Evolutionary conservation across 352 stramenopile genomes (phyloP).

Genomic region (Globisporangium carolinianum): DNA sequence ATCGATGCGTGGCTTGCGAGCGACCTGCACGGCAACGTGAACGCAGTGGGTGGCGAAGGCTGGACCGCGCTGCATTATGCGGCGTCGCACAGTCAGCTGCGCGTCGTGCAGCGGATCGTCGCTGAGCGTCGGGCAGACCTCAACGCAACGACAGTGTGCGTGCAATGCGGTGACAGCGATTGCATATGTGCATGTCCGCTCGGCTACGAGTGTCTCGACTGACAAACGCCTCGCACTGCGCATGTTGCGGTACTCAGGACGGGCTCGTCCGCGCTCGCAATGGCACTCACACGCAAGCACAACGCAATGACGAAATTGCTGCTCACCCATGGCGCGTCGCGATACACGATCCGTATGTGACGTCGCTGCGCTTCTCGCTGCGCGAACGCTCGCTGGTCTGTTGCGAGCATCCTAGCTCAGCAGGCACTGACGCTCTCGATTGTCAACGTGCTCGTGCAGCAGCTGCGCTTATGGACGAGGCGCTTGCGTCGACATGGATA

Average conservation of each 20-base stretch:
- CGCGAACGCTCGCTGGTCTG: too few relatives aligned
- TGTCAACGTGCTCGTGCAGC: slow-evolving; percentile 16
- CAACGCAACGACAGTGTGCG: slow-evolving; percentile 51
- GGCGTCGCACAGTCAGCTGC: slow-evolving; percentile 38
- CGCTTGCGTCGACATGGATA: slow-evolving; percentile 24
- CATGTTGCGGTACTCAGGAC: slow-evolving; percentile 17
- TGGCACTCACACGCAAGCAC: slow-evolving; percentile 42
- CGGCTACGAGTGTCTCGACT: neutral
- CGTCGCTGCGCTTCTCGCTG: neutral
- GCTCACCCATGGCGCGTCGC: slow-evolving; percentile 43
- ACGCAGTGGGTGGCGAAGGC: slow-evolving; percentile 44
- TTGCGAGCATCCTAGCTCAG: too few relatives aligned
- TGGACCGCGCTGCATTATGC: slow-evolving; percentile 73
- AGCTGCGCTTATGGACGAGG: slow-evolving; percentile 13
- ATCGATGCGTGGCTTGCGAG: slow-evolving; percentile 34
- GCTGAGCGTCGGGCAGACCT: slow-evolving; percentile 28
- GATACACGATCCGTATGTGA: slow-evolving; percentile 36
- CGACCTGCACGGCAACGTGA: slow-evolving; percentile 27
- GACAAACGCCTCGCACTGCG: too few relatives aligned
- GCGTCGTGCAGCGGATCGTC: slow-evolving; percentile 35
- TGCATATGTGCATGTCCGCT: neutral
- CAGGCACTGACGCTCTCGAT: too few relatives aligned
- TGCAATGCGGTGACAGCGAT: neutral
- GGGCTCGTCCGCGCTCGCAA: slow-evolving; percentile 44
- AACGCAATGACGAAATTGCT: slow-evolving; percentile 37